phyloP scores from a whole-genome alignment of 208 protist species.

The Crithidia mellificae region DNA sequence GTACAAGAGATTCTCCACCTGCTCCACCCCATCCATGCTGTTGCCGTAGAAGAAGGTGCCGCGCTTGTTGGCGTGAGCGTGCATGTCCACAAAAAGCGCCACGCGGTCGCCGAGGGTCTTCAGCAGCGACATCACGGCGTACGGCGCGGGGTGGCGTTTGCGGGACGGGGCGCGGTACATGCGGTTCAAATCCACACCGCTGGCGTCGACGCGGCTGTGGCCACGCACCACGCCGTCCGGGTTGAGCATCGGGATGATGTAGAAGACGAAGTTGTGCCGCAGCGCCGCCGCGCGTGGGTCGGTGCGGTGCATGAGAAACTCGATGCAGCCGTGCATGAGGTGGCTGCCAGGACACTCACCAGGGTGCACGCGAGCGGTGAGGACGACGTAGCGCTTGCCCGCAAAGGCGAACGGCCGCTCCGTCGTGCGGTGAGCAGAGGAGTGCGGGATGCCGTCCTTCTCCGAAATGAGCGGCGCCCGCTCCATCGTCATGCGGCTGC shows the following conservation, averaged over 20 bases:
- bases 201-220: conserved; percentile 91
- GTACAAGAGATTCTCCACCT: conserved; percentile 88
- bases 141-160: conserved; percentile 76
- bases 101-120: conserved; percentile 65
- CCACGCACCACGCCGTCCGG: conserved; percentile 93
- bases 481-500: conserved; percentile 41
- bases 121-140: conserved; percentile 79
- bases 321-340: conserved; percentile 90
- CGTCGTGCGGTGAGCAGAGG: conserved; percentile 53
- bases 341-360: conserved; percentile 92
- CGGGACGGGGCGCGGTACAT: conserved; percentile 88
- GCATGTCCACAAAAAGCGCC: conserved; percentile 92
- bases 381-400: conserved; percentile 76
- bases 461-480: conserved; percentile 36
- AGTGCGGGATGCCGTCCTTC: conserved; percentile 62
- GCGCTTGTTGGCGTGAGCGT: conserved; percentile 93
- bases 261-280: conserved; percentile 93
- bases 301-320: conserved; percentile 69
- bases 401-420: conserved; percentile 60
- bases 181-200: conserved; percentile 93
- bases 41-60: conserved; percentile 96
- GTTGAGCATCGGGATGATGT: conserved; percentile 93
- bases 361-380: conserved; percentile 92
- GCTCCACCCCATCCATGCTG: conserved; percentile 54
- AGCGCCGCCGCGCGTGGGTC: conserved; percentile 63